phyloP scores from a whole-genome alignment of 306 rosid species.

The Quercus bicolor region DNA sequence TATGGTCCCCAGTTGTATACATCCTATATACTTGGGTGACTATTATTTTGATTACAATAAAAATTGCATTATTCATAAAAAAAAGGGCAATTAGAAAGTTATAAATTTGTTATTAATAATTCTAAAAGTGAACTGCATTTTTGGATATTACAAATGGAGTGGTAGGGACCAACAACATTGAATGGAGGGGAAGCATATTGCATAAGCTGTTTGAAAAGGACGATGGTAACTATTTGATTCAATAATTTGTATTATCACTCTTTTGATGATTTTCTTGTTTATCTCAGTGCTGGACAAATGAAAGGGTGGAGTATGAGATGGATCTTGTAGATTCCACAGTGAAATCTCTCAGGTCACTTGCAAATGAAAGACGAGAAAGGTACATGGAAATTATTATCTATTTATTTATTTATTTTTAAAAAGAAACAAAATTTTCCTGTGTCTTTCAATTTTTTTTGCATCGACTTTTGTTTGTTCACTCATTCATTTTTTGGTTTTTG shows the following conservation, averaged over 20 bases:
- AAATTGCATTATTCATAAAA: no score
- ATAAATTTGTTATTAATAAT: no score
- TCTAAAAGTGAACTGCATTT: no score
- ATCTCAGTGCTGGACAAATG: constrained; percentile 77
- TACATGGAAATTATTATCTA: constrained; percentile 14
- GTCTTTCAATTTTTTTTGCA: not conserved
- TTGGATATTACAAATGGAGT: no score
- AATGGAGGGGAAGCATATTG: not conserved
- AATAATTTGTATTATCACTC: not conserved
- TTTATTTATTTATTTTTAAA: not conserved
- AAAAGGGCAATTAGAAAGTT: no score
- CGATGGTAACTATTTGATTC: constrained; percentile 2
- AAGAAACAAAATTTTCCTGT: no score
- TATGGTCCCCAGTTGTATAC: no score
- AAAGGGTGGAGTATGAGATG: constrained; percentile 66
- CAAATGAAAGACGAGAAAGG: constrained; percentile 94
- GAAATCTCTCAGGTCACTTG: constrained; percentile 78
- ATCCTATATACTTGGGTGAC: no score
- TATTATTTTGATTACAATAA: no score
- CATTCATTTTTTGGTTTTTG: not conserved
- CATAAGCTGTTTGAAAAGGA: not conserved
- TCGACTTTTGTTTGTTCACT: not conserved
- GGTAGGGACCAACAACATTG: no score
- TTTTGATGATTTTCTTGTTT: not conserved
- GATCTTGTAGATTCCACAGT: constrained; percentile 64